Percentiles rank a stretch among this genome's conserved stretches.
These are phyloP conservation scores for Alectoria sarmentosa DNA, from an alignment of 495 filamentous ascomycete genomes.

Conservation along the genomic window DNA sequence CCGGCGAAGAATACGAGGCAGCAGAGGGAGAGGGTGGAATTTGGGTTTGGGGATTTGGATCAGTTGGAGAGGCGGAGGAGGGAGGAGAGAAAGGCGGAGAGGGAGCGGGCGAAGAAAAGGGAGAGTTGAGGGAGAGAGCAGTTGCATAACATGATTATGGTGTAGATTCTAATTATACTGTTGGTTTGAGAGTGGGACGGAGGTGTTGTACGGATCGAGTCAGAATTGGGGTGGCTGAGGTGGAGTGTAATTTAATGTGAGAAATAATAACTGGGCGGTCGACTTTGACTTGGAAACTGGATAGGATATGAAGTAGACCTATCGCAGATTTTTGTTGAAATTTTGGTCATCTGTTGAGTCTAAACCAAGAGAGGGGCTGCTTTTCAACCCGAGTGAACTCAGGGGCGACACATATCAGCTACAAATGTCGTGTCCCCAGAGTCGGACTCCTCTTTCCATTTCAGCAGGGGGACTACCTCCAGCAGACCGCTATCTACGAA, in stretches of 20 bases:
- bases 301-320: not conserved
- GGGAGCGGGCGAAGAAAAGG: slow-evolving; percentile 1
- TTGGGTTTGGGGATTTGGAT: slow-evolving; percentile 16
- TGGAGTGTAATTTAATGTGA: not conserved
- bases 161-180: no score
- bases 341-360: not conserved
- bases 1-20: slow-evolving; percentile 4
- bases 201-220: not conserved
- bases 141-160: no score
- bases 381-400: not conserved
- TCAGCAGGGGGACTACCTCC: not conserved
- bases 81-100: not conserved
- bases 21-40: not conserved
- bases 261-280: not conserved
- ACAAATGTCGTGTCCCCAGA: not conserved
- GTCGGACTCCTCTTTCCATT: not conserved
- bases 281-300: not conserved
- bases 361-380: not conserved
- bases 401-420: not conserved
- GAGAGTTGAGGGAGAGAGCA: no score
- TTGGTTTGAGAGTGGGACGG: not conserved
- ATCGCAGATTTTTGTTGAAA: not conserved
- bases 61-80: slow-evolving; percentile 3
- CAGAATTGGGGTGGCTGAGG: not conserved
- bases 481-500: not conserved